These are phyloP conservation scores for Entomortierella beljakovae DNA, from an alignment of 192 early-diverging fungal species.

Conservation along the genomic window DNA sequence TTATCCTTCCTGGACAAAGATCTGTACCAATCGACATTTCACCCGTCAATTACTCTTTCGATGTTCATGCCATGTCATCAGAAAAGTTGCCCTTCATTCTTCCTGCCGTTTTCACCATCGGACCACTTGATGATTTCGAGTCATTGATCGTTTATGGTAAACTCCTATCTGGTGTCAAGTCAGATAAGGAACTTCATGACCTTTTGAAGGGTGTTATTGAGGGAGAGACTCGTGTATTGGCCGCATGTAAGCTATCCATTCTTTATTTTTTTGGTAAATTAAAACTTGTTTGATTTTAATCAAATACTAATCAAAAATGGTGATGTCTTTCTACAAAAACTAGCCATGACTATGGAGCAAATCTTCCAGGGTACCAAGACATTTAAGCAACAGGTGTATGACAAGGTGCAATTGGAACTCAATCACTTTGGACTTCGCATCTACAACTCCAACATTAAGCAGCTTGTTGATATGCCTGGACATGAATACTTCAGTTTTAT, in stretches of 20 bases:
- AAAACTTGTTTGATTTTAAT: neutral
- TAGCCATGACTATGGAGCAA: neutral
- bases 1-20: neutral
- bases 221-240: neutral
- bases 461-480: neutral
- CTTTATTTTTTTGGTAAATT: too few relatives aligned
- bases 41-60: neutral
- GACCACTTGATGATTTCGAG: neutral
- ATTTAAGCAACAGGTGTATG: neutral
- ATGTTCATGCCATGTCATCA: neutral
- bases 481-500: constrained; percentile 1
- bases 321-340: neutral
- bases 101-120: neutral
- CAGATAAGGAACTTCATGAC: neutral
- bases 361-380: neutral
- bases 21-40: neutral
- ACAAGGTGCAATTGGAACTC: neutral
- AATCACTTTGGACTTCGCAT: neutral
- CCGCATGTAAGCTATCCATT: neutral
- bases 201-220: neutral
- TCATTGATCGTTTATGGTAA: neutral
- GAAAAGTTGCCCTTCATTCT: neutral
- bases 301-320: neutral
- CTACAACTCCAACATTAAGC: constrained; percentile 1
- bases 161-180: neutral